Conservation (phyloP, 495 filamentous ascomycete species). For the Bacidia rubella region DNA sequence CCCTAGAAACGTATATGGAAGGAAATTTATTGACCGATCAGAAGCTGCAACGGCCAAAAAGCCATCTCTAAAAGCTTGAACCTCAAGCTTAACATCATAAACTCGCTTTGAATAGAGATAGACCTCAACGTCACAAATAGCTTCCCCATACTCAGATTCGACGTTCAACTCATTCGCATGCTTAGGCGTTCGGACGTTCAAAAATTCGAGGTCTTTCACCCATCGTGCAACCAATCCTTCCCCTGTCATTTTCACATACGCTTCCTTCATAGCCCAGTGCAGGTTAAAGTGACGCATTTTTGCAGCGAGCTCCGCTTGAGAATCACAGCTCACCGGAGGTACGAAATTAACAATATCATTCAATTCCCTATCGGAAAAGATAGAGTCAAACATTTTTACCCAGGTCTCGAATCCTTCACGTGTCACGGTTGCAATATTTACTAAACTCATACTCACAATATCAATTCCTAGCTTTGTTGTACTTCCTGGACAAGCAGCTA, state of each 20-base stretch:
- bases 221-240: constrained; percentile 73
- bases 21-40: not conserved
- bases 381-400: constrained; percentile 62
- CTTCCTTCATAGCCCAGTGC: constrained; percentile 79
- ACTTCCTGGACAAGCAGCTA: constrained; percentile 37
- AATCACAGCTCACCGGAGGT: constrained; percentile 5
- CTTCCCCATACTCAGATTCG: constrained; percentile 33
- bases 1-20: not conserved
- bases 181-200: constrained; percentile 44
- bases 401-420: constrained; percentile 48
- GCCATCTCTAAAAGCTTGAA: constrained; percentile 45
- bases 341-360: constrained; percentile 41
- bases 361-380: constrained; percentile 51
- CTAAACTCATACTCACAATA: constrained; percentile 16
- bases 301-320: constrained; percentile 34
- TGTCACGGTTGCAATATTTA: constrained; percentile 23
- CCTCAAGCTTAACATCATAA: constrained; percentile 43
- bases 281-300: constrained; percentile 70
- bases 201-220: constrained; percentile 57
- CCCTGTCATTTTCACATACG: constrained; percentile 86
- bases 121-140: constrained; percentile 37
- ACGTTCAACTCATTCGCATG: constrained; percentile 11
- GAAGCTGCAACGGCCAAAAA: constrained; percentile 32
- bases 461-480: constrained; percentile 24
- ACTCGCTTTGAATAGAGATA: constrained; percentile 35